Evolutionary conservation across 2,329 filamentous ascomycete genomes (phyloP), one percentile per base, ranked within the genome.

Genomic region (Purpureocillium takamizusanense): DNA sequence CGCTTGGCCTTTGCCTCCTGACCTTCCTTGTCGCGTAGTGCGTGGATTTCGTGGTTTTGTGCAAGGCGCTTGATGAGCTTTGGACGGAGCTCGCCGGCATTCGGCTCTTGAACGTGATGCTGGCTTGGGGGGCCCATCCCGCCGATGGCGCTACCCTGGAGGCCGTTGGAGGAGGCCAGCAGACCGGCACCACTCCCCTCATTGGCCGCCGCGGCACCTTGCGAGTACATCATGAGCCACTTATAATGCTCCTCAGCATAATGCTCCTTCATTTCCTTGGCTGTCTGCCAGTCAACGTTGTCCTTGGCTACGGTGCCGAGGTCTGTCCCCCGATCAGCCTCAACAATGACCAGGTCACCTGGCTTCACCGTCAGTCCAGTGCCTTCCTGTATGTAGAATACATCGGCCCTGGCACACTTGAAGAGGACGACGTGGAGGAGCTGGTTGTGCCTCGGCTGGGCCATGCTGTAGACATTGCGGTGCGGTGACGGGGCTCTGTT

Each of bases 181-280:
- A 81, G 67, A 21, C 81, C 78, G 37, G 74, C 72, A 28, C 74
- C 72, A 7, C 73, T 65, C 17, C 76, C 72, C 44, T 81, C 78
- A 40, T 79, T 71, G 16, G 70, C 73, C 16, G 70, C 74, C 28
- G 74, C 74, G 7, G 77, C 86, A 55, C 79, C 85, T 57, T 88
- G 82, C 1, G 88, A 95, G 60, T 95, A 98, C 85, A 97, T 92
- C 84, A 97, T 95, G 38, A 98, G 73, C 86, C 90, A 97, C 54
- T 88, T 89, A 65, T 95, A 95, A 59, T 98, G 92, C 57, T 97
- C 88, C 57, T 95, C 87, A 2, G 85, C 85, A 48, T 90, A 94
- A 50, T 92, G 82, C 51, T 94, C 86, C 59, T 95, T 95, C 48
- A 88, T 67, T 35, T 92, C 83, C 53, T 92, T 89, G 8, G 92